Evolutionary conservation across 805 yeast genomes (phyloP), one percentile per base, ranked within the genome.

Genomic region (Zygotorulaspora chibaensis): DNA sequence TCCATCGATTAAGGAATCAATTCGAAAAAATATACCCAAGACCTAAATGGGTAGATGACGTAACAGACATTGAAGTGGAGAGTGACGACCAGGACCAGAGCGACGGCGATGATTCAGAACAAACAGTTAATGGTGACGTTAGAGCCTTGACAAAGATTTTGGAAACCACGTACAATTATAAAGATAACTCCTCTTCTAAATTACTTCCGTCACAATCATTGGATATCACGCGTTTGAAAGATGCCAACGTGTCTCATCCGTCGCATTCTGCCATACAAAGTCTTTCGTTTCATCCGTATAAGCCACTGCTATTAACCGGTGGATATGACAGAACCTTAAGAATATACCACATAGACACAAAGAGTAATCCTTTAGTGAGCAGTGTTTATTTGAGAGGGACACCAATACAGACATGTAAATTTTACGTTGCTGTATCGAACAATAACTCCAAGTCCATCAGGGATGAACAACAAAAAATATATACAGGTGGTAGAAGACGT

Each of bases 291-390:
- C 99, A 93, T 65, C 87, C 86, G 8, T 70, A 75, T 7, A 60
- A 62, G 40, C 96, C 99, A 34, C 70, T 93, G 26, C 69, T 91
- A 38, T 68, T 93, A 43, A 86, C 96, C 0, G 95, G 93, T 46
- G 99, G 99, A 17, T 90, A 84, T 62, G 99, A 93, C 65, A 76
- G 87, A 54, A 84, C 96, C 0, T 63, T 93, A 44, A 75, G 99
- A 55, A 73, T 93, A 11, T 93, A 83, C 64, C 95, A 91, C 60
- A 79, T 90, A 41, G 98, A 93, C 63, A 97, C 98, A 12, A 86
- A 84, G 58, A 63, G 67, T 47, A 93, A 93, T 62, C 80, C 79
- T 48, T 68, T 91, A 33, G 95, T 90, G 27, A 84, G 96, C 3
- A 82, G 96, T 36, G 69, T 91, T 50, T 87, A 83, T 65, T 72